Evolutionary conservation across 2,329 filamentous ascomycete genomes (phyloP), one percentile per base, ranked within the genome.

Genomic region (Monilinia fructigena): DNA sequence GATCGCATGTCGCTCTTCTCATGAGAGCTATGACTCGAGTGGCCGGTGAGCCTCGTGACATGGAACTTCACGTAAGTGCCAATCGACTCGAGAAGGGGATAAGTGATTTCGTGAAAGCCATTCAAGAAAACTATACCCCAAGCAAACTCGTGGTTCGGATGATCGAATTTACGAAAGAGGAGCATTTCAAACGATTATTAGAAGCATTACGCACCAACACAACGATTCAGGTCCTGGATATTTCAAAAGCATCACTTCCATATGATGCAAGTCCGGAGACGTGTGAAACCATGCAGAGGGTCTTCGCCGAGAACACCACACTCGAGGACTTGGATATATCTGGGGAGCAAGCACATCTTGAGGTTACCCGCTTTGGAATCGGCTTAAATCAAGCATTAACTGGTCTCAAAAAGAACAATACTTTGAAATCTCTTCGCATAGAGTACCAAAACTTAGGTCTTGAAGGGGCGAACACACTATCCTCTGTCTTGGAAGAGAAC

Each of bases 281-380:
- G 0, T 90, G 87, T 72, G 82, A 84, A 67, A 83, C 85, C 18
- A 76, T 91, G 65, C 83, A 86, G 68, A 76, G 81, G 60, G 83
- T 91, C 77, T 88, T 91, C 71, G 84, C 86, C 45, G 83, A 88
- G 63, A 91, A 91, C 68, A 80, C 81, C n/a, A 86, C 85, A 0
- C 78, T 91, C 2, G 81, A 87, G 70, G 86, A 87, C 74, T 78
- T 91, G 16, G 86, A 91, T 74, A 87, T 91, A 55, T 90, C 88
- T 35, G 89, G 89, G 11, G 89, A 91, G 72, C 86, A 88, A 70
- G 88, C 89, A 7, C 85, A 89, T 71, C 76, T 91, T n/a, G 89
- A 91, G 72, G 86, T 86, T 4, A 87, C 87, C 3, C 84, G 87
- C 59, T 86, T 91, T 69, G 89, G 89, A 20, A 85, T 87, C 65